A percentile compares a stretch with the other conserved stretches of the same genome.
These are phyloP conservation scores for Rhodotorula sp. DNA, from an alignment of 1,284 basidiomycete species.

Conservation along the genomic window DNA sequence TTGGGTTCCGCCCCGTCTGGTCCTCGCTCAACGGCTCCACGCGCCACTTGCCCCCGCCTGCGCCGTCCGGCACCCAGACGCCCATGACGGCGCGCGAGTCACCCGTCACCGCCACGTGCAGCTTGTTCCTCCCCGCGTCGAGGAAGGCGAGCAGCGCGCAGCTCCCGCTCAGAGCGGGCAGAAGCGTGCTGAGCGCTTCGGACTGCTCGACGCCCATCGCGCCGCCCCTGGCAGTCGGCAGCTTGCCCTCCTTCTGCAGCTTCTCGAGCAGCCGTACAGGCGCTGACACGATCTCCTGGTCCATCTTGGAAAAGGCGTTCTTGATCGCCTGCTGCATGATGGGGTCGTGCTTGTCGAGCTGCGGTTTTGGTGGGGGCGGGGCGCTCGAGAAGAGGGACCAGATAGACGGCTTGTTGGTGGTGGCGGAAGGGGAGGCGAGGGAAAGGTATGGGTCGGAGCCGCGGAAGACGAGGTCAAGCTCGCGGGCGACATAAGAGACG, in stretches of 20 bases:
- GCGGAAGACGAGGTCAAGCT: constrained; percentile 58
- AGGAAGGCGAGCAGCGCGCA: constrained; percentile 84
- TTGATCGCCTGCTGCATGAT: constrained; percentile 71
- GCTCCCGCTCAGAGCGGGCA: constrained; percentile 76
- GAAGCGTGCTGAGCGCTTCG: constrained; percentile 60
- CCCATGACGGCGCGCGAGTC: constrained; percentile 96
- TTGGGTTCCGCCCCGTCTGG: constrained; percentile 89
- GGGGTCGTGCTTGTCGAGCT: constrained; percentile 62
- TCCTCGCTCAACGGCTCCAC: constrained; percentile 92
- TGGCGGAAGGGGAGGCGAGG: constrained; percentile 45
- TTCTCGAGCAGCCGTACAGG: constrained; percentile 70
- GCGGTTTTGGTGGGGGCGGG: constrained; percentile 44
- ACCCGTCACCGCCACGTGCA: constrained; percentile 90
- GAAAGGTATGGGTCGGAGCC: constrained; percentile 30
- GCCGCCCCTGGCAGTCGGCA: not conserved
- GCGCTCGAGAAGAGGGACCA: constrained; percentile 21
- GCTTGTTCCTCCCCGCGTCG: constrained; percentile 73
- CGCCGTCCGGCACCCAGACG: constrained; percentile 72
- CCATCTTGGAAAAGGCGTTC: constrained; percentile 74
- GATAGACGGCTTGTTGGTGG: constrained; percentile 38
- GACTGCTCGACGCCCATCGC: constrained; percentile 29
- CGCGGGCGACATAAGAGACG: constrained; percentile 80
- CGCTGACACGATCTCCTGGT: constrained; percentile 71
- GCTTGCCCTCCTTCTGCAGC: constrained; percentile 38
- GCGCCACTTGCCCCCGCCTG: constrained; percentile 65